Conservation (phyloP, 345 rosid species). For the Salix udensis region DNA sequence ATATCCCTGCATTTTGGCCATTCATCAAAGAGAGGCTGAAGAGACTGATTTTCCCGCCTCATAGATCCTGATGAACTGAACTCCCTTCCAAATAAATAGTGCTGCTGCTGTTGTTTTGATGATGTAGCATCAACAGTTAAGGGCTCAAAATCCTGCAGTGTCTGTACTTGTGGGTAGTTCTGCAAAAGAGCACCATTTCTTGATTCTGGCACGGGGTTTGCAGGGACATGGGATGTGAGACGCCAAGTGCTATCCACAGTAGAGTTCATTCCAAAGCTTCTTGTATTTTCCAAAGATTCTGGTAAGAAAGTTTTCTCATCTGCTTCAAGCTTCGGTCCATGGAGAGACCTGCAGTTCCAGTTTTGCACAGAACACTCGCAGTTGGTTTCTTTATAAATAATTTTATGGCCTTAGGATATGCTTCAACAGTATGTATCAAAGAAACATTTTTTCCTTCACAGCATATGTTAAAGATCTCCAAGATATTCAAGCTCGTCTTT, state of each 20-base stretch:
- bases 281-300: neutral
- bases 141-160: conserved; percentile 17
- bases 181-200: conserved; percentile 12
- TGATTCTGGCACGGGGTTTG: conserved; percentile 14
- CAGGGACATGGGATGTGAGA: neutral
- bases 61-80: conserved; percentile 8
- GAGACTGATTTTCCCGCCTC: conserved; percentile 22
- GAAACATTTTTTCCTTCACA: neutral
- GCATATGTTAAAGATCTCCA: neutral
- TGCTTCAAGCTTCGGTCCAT: conserved; percentile 19
- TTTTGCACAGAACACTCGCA: neutral
- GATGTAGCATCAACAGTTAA: conserved; percentile 2
- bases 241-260: conserved; percentile 8
- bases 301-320: conserved; percentile 10
- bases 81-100: conserved; percentile 24
- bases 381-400: neutral
- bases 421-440: neutral
- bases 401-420: too few species aligned
- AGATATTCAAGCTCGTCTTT: neutral
- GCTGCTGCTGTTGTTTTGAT: conserved; percentile 25
- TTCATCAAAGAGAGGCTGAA: conserved; percentile 20
- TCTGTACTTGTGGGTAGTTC: conserved; percentile 7
- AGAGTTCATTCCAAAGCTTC: conserved; percentile 7
- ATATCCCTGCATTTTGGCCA: conserved; percentile 27
- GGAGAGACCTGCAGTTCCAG: conserved; percentile 12